These are phyloP conservation scores for Triticum monococcum DNA, from an alignment of 176 grass and related monocot genomes.

Conservation along the genomic window DNA sequence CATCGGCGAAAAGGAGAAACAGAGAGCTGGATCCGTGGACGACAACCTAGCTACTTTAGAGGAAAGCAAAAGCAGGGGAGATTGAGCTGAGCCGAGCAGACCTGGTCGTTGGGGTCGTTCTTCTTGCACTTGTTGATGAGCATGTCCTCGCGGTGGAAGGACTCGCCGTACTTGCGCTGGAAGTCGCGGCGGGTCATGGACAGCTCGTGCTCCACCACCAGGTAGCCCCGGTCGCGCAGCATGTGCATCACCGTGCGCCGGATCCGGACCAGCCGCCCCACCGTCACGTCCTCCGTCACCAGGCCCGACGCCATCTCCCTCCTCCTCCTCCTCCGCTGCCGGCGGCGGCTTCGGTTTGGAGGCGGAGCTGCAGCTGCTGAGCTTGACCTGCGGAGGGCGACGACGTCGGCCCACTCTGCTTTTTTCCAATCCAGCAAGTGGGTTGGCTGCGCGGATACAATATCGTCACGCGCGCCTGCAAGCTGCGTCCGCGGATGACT, in stretches of 20 bases:
- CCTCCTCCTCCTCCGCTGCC: background rate
- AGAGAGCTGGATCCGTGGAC: constrained; percentile 31
- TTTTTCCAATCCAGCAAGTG: background rate
- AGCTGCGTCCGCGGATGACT: background rate
- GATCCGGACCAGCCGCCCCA: constrained; percentile 66
- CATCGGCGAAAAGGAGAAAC: background rate
- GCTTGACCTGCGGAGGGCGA: constrained; percentile 6
- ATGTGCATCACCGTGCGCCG: constrained; percentile 95
- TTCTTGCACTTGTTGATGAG: constrained; percentile 91
- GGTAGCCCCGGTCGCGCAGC: constrained; percentile 83
- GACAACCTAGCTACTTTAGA: background rate
- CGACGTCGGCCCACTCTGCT: constrained; percentile 19
- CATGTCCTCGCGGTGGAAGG: constrained; percentile 81
- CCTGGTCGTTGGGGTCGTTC: constrained; percentile 78
- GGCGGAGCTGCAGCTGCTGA: background rate
- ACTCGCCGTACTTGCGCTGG: constrained; percentile 77
- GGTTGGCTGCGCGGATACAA: background rate
- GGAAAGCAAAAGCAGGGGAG: constrained; percentile 7
- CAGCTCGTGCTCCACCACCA: constrained; percentile 89
- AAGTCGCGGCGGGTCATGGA: constrained; percentile 67
- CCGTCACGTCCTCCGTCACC: constrained; percentile 48
- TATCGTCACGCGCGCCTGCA: background rate
- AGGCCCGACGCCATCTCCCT: constrained; percentile 39
- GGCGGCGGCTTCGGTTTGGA: background rate
- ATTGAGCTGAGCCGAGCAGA: constrained; percentile 8